phyloP scores from a whole-genome alignment of 2,329 filamentous ascomycete genomes.

The Colletotrichum sublineola region DNA sequence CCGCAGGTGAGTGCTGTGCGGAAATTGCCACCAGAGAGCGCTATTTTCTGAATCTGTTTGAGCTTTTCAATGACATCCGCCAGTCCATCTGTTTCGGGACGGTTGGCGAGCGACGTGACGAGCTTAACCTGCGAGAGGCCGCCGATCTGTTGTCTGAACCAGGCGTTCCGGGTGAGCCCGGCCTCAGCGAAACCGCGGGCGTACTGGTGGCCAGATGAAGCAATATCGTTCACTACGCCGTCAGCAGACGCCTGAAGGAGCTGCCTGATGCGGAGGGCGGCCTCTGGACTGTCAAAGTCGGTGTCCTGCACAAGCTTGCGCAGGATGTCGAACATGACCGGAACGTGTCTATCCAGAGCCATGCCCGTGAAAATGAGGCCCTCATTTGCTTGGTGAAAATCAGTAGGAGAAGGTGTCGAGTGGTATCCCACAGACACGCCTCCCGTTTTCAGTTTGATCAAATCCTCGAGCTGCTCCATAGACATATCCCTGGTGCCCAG shows the following conservation, averaged over 20 bases:
- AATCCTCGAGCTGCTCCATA: constrained; percentile 95
- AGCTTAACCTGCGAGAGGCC: constrained; percentile 93
- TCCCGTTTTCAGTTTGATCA: constrained; percentile 96
- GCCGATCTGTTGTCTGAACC: constrained; percentile 84
- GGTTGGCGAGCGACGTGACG: constrained; percentile 81
- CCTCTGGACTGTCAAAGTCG: constrained; percentile 87
- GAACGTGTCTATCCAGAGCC: constrained; percentile 89
- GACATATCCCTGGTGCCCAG: constrained; percentile 88
- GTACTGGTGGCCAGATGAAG: constrained; percentile 89
- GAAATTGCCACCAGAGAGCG: constrained; percentile 76
- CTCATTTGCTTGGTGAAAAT: constrained; percentile 79
- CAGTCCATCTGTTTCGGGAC: constrained; percentile 77
- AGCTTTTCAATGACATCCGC: constrained; percentile 84
- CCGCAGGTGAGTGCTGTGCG: constrained; percentile 91
- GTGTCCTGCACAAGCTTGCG: constrained; percentile 86
- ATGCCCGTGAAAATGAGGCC: constrained; percentile 88
- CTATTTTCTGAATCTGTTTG: constrained; percentile 85
- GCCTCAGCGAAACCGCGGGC: constrained; percentile 88
- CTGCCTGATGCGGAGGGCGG: constrained; percentile 85
- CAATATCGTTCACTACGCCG: constrained; percentile 91
- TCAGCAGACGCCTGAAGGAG: constrained; percentile 89
- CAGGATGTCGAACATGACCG: constrained; percentile 90
- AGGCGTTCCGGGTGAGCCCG: constrained; percentile 78
- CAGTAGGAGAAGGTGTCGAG: constrained; percentile 80
- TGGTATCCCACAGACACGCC: constrained; percentile 89